Evolutionary conservation across 805 yeast genomes (phyloP), one percentile per base, ranked within the genome.

Genomic region (Teunomyces kruisii): DNA sequence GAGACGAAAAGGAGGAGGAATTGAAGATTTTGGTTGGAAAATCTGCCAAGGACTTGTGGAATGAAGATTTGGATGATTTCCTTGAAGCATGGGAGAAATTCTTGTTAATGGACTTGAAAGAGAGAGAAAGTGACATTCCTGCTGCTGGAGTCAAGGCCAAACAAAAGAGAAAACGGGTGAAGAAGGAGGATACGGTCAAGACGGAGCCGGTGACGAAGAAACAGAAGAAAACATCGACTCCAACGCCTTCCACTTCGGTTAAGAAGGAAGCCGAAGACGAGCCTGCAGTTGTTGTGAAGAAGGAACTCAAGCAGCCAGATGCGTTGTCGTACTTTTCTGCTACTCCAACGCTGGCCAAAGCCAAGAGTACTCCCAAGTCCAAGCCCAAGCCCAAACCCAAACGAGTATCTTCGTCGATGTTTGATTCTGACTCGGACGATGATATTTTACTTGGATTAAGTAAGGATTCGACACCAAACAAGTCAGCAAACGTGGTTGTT

Each of bases 31-130:
- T 94, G 53, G 75, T 90, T 54, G 75, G 78, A 44, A 73, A 81
- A 57, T 72, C 86, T 9, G 90, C 96, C 12, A 88, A 88, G 62
- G 97, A 91, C 62, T 69, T 94, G 45, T 94, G 99, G 99, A 77
- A 70, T 47, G 75, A 65, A 37, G 99, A 94, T 62, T 73, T 94
- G 53, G 96, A 89, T 45, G 83, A 68, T 0, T 92, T 94, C 63
- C 58, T 79, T 47, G 71, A 54, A 7, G 76, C 76, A 9, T 94
- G 92, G 84, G 76, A 82, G 1, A 68, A 75, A 45, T 90, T 88
- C 62, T 66, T 88, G 58, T 74, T 70, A 26, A 79, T 74, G 9
- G 97, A 91, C 61, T 77, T 75, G 44, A 78, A 76, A 46, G 77
- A 76, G 46, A 78, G 89, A 50, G 70, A 74, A 29, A 72, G 76